Evolutionary conservation across 768 basidiomycete species (phyloP).

Genomic region (Tremella mesenterica): DNA sequence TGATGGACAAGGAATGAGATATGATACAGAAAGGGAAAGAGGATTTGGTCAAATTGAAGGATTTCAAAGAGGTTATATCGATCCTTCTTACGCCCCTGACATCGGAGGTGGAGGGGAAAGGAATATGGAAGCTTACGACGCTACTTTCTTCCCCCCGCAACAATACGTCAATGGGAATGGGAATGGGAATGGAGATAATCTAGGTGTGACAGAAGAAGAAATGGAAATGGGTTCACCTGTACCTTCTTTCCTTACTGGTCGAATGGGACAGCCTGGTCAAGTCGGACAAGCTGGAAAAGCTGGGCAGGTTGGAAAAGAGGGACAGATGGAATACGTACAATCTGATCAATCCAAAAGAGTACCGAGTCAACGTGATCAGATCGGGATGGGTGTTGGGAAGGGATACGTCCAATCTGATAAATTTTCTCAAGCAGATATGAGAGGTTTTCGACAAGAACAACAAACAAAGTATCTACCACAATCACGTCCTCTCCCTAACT

Average conservation of each 20-base stretch:
- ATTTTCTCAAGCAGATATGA: neutral
- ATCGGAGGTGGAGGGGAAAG: neutral
- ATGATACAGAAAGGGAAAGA: no score
- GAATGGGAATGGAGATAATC: neutral
- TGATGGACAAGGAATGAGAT: no score
- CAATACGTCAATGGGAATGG: neutral
- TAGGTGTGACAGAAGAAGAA: neutral
- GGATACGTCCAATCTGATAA: no score
- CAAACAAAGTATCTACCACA: no score
- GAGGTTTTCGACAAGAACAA: neutral
- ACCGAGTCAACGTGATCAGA: neutral
- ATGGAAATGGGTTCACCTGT: slow-evolving; percentile 3
- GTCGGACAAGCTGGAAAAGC: neutral
- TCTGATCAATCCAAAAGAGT: neutral
- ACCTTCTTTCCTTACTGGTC: slow-evolving; percentile 1
- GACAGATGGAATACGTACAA: neutral
- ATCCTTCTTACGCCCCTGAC: neutral
- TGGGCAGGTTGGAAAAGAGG: no score
- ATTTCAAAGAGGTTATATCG: neutral
- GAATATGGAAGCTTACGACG: neutral
- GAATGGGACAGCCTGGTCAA: neutral
- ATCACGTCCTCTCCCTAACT: no score
- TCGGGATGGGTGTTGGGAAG: no score
- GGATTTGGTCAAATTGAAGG: neutral
- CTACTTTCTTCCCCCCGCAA: neutral